These are phyloP conservation scores for Tephrocybe rancida DNA, from an alignment of 768 basidiomycete genomes.

Conservation along the genomic window DNA sequence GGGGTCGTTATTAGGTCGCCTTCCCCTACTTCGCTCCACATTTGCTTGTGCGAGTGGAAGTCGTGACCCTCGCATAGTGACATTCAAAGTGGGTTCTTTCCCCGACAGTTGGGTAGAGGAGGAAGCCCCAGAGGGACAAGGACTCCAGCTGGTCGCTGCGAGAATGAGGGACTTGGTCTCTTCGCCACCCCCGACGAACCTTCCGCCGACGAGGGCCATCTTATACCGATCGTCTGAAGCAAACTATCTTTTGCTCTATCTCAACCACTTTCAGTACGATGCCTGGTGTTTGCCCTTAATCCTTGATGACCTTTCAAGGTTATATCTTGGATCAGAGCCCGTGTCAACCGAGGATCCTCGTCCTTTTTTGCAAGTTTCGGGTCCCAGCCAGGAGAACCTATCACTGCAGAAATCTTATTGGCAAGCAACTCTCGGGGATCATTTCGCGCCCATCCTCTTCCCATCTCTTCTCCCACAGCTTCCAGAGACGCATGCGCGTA, in stretches of 20 bases:
- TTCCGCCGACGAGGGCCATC: slow-evolving; percentile 25
- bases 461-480: slow-evolving; percentile 17
- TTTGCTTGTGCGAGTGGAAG: slow-evolving; percentile 32
- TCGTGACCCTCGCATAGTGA: slow-evolving; percentile 28
- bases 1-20: slow-evolving; percentile 33
- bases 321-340: slow-evolving; percentile 32
- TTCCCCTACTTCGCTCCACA: slow-evolving; percentile 45
- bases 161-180: slow-evolving; percentile 26
- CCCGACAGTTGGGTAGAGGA: slow-evolving; percentile 26
- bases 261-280: slow-evolving; percentile 55
- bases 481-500: slow-evolving; percentile 10
- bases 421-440: slow-evolving; percentile 30
- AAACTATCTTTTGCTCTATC: slow-evolving; percentile 28
- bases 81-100: slow-evolving; percentile 18
- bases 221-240: slow-evolving; percentile 22
- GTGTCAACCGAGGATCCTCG: slow-evolving; percentile 23
- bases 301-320: slow-evolving; percentile 36
- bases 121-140: slow-evolving; percentile 11
- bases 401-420: slow-evolving; percentile 36
- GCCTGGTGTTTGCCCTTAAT: slow-evolving; percentile 47
- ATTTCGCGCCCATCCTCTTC: slow-evolving; percentile 27
- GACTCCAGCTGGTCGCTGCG: slow-evolving; percentile 15
- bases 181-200: slow-evolving; percentile 21
- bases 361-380: slow-evolving; percentile 28
- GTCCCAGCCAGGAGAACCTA: slow-evolving; percentile 20